Conservation (phyloP, 345 rosid genomes). For the Diplotaxis tenuifolia region DNA sequence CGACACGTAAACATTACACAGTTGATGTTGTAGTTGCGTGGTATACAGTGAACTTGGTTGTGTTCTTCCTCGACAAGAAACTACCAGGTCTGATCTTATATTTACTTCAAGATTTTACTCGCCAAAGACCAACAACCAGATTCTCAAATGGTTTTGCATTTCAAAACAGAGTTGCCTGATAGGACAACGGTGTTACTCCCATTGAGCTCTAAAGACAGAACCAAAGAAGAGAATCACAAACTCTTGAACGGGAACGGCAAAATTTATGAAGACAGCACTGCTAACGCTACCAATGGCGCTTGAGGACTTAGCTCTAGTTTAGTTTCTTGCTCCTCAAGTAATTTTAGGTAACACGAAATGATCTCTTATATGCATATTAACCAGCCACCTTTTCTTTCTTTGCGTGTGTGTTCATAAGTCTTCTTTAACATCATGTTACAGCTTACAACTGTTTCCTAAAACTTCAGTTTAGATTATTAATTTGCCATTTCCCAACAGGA, state of each 20-base stretch:
- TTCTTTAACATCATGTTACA: neutral
- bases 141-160: conserved; percentile 28
- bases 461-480: neutral
- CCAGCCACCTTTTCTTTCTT: neutral
- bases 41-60: conserved; percentile 94
- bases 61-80: conserved; percentile 89
- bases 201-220: conserved; percentile 68
- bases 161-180: conserved; percentile 75
- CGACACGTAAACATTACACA: conserved; percentile 96
- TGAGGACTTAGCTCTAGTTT: conserved; percentile 30
- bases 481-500: neutral
- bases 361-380: conserved; percentile 1
- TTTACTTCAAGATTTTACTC: neutral
- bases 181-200: conserved; percentile 68
- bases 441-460: neutral
- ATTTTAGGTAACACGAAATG: conserved; percentile 11
- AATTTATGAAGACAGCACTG: conserved; percentile 61
- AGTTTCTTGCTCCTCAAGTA: conserved; percentile 28
- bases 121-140: neutral
- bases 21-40: conserved; percentile 96
- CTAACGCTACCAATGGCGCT: conserved; percentile 54
- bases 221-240: conserved; percentile 83
- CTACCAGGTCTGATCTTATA: conserved; percentile 72
- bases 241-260: conserved; percentile 81
- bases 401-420: neutral